These are phyloP conservation scores for Lagenaria siceraria DNA, from an alignment of 306 rosid species.

Conservation along the genomic window DNA sequence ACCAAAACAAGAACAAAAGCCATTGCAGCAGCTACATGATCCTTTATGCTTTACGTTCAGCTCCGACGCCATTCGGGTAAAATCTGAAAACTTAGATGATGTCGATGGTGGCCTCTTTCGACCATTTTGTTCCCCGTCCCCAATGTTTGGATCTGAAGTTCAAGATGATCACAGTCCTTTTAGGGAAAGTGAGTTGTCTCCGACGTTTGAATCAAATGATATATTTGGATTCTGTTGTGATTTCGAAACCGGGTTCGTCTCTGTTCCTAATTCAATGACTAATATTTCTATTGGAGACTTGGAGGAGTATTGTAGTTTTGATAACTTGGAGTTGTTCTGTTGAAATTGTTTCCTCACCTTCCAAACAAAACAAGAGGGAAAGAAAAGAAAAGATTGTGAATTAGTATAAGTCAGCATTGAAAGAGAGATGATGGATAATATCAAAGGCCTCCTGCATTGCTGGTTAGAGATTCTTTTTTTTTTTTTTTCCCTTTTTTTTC, in stretches of 20 bases:
- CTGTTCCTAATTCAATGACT: conserved; percentile 42
- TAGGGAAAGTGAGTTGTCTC: conserved; percentile 20
- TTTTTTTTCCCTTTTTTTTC: neutral
- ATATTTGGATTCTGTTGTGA: conserved; percentile 24
- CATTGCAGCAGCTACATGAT: conserved; percentile 14
- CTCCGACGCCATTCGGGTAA: conserved; percentile 24
- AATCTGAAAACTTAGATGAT: conserved; percentile 21
- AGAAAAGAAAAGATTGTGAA: neutral
- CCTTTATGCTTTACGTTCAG: conserved; percentile 13
- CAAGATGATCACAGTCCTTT: conserved; percentile 24
- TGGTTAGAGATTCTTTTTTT: neutral
- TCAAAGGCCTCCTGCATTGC: neutral
- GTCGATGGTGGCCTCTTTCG: conserved; percentile 27
- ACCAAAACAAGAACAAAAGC: conserved; percentile 15
- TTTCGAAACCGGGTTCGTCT: conserved; percentile 41
- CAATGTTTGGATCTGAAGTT: conserved; percentile 22
- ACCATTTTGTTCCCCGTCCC: conserved; percentile 28
- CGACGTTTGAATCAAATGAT: conserved; percentile 29
- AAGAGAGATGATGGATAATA: neutral
- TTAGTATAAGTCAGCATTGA: conserved; percentile 1
- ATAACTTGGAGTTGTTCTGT: conserved; percentile 24
- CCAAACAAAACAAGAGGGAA: neutral
- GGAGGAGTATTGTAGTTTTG: conserved; percentile 19
- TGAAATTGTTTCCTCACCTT: conserved; percentile 18
- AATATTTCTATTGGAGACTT: conserved; percentile 40